These are phyloP conservation scores for Eragrostis nindensis DNA, from an alignment of 176 grass and related monocot genomes.

Conservation along the genomic window DNA sequence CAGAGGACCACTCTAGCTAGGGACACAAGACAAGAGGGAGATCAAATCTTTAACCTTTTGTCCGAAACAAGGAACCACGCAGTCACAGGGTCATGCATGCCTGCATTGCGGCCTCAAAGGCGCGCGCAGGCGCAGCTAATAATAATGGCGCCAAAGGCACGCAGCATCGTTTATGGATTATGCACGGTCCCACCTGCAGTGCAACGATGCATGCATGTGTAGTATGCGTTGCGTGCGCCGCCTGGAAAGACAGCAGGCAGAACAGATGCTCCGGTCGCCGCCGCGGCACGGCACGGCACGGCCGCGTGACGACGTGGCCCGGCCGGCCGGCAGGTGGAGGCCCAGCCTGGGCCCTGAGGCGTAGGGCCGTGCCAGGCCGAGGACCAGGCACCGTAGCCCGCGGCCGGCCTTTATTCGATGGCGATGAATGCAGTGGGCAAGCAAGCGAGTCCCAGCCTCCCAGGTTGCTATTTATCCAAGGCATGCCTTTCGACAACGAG, in stretches of 20 bases:
- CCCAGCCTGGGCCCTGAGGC: constrained; percentile 26
- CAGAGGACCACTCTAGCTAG: constrained; percentile 43
- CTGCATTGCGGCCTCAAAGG: constrained; percentile 24
- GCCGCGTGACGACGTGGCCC: not conserved
- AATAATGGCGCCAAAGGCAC: constrained; percentile 26
- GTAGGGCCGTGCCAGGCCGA: not conserved
- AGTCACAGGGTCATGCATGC: constrained; percentile 41
- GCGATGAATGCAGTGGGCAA: not conserved
- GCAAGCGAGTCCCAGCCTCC: not conserved
- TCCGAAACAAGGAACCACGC: constrained; percentile 51
- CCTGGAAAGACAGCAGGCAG: constrained; percentile 20
- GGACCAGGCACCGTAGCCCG: constrained; percentile 37
- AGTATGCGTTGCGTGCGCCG: constrained; percentile 46
- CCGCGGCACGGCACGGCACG: not conserved
- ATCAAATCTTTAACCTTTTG: constrained; percentile 48
- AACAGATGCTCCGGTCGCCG: constrained; percentile 33
- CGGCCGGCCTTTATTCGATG: constrained; percentile 48
- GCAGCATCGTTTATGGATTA: constrained; percentile 18
- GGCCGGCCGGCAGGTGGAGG: constrained; percentile 16
- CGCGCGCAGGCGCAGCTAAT: too few relatives aligned
- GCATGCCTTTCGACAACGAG: constrained; percentile 32
- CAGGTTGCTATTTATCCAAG: not conserved
- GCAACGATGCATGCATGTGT: not conserved
- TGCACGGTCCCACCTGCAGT: not conserved
- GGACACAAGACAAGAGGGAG: not conserved